Base-by-base conservation (phyloP, 228 moss, liverwort and hornwort species). In the Sphagnum fallax region DNA sequence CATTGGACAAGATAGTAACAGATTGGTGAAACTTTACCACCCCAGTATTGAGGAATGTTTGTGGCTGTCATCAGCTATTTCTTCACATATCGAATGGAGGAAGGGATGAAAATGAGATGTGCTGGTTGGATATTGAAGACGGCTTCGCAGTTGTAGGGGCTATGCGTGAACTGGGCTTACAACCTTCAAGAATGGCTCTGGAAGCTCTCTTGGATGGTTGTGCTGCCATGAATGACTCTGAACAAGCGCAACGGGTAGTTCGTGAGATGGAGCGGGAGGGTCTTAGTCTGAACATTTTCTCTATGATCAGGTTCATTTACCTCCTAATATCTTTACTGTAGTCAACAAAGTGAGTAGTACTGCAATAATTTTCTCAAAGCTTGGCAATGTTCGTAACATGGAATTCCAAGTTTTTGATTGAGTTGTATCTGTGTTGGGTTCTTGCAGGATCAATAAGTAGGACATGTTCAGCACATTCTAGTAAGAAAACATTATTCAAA, bases 261-360 rank as follows among this genome's bases (percentile, higher is more conserved):
- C 48, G 65, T 47, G 80, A 75, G 68, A 80, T 80, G 80, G 80
- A 75, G 51, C 68, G 58, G 47, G 75, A 69, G 59, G 50, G 66
- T 16, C 53, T 76, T 0, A 75, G 69, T 6, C 65, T 80, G 5
- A 80, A 80, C 53, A 67, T 80, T 11, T 75, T 80, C 64, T 70
- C 80, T 0, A 80, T 50, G 69, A 73, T 80, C 75, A 74, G 79
- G 79, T 77, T 60, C 12, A n/a, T 60, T 60, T 4, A 15, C 15
- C 15, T 60, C 15, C 59, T 60, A 15, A 15, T 15, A 2, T 60
- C 15, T 60, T 60, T 60, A n/a, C n/a, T 60, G 59, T 60, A 60
- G 59, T 11, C 59, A 11, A 60, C 12, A 15, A 60, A 11, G 15
- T 60, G 11, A 11, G 11, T 60, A 0, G 3, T 60, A 60, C 59